phyloP scores from a whole-genome alignment of 2,329 filamentous ascomycete genomes.

The Stagonosporopsis cucurbitacearum region DNA sequence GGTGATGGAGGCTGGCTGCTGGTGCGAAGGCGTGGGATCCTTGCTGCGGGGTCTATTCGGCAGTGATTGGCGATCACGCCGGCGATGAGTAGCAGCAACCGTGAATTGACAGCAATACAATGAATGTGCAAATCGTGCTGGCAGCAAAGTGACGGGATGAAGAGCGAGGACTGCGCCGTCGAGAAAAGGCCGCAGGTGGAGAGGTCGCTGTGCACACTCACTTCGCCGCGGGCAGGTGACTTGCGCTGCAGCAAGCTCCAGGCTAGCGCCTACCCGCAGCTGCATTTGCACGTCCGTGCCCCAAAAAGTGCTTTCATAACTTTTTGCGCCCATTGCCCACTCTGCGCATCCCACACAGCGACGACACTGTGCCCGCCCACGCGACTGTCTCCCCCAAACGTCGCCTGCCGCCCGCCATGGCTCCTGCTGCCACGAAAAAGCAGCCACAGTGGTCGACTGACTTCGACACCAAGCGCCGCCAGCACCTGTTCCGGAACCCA shows the following conservation, averaged over 20 bases:
- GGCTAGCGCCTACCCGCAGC: slow-evolving; percentile 19
- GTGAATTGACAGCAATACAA: slow-evolving; percentile 32
- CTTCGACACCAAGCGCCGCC: slow-evolving; percentile 84
- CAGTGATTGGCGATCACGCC: slow-evolving; percentile 38
- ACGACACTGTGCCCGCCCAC: slow-evolving; percentile 15
- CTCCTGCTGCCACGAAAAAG: slow-evolving; percentile 52
- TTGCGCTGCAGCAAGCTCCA: slow-evolving; percentile 19
- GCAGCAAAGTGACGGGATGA: slow-evolving; percentile 28
- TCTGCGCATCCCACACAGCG: slow-evolving; percentile 8
- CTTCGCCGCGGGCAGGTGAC: slow-evolving; percentile 24
- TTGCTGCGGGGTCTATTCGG: slow-evolving; percentile 45
- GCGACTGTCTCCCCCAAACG: slow-evolving; percentile 9
- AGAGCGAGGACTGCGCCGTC: slow-evolving; percentile 39
- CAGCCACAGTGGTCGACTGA: slow-evolving; percentile 75
- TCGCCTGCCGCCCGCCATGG: slow-evolving; percentile 36
- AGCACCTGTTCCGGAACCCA: slow-evolving; percentile 87
- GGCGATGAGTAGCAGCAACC: slow-evolving; percentile 32
- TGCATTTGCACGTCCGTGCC: slow-evolving; percentile 14
- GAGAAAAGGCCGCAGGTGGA: slow-evolving; percentile 25
- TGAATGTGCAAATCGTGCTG: slow-evolving; percentile 17
- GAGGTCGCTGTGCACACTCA: slow-evolving; percentile 30
- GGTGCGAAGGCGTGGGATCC: slow-evolving; percentile 45
- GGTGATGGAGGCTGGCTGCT: slow-evolving; percentile 38
- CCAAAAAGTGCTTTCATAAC: slow-evolving; percentile 9
- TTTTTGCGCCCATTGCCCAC: slow-evolving; percentile 1